A percentile compares a stretch with the other conserved stretches of the same genome.
phyloP scores from a whole-genome alignment of 352 stramenopile species.

The Saprolegnia parasitica region DNA sequence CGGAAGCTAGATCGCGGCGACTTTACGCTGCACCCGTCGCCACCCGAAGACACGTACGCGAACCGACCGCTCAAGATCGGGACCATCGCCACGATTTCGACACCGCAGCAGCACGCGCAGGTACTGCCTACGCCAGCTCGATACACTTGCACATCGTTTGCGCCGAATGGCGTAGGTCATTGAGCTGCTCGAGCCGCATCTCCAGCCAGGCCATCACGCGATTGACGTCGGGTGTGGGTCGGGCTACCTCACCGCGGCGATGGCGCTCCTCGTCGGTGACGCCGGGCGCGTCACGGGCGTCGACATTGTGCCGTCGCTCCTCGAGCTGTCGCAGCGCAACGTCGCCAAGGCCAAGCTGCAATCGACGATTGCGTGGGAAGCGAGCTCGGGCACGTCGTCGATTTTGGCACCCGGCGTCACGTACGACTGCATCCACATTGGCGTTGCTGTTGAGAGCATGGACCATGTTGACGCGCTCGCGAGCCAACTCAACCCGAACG shows the following conservation, averaged over 20 bases:
- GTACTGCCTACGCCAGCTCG: background rate
- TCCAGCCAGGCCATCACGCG: conserved; percentile 53
- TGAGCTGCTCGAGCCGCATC: conserved; percentile 52
- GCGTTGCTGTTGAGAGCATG: conserved; percentile 74
- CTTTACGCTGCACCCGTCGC: conserved; percentile 43
- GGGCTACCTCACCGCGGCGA: conserved; percentile 69
- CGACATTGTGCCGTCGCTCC: conserved; percentile 74
- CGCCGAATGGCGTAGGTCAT: conserved; percentile 42
- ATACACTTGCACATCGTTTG: background rate
- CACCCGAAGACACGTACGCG: conserved; percentile 43
- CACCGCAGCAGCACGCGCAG: conserved; percentile 71
- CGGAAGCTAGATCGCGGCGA: conserved; percentile 57
- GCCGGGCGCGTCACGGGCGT: conserved; percentile 55
- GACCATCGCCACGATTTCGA: conserved; percentile 77
- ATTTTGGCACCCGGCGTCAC: conserved; percentile 21
- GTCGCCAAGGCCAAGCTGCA: conserved; percentile 40
- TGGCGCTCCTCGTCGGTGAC: conserved; percentile 60
- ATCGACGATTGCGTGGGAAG: conserved; percentile 32
- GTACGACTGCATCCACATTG: conserved; percentile 79
- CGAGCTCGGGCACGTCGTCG: conserved; percentile 42
- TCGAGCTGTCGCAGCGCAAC: conserved; percentile 62
- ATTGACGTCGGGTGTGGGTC: conserved; percentile 81
- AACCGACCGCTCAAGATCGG: conserved; percentile 78
- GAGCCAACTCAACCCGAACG: conserved; percentile 59
- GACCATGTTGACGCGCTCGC: conserved; percentile 62